These are phyloP conservation scores for Rhizopogon roseolus DNA, from an alignment of 768 basidiomycete genomes.

Conservation along the genomic window DNA sequence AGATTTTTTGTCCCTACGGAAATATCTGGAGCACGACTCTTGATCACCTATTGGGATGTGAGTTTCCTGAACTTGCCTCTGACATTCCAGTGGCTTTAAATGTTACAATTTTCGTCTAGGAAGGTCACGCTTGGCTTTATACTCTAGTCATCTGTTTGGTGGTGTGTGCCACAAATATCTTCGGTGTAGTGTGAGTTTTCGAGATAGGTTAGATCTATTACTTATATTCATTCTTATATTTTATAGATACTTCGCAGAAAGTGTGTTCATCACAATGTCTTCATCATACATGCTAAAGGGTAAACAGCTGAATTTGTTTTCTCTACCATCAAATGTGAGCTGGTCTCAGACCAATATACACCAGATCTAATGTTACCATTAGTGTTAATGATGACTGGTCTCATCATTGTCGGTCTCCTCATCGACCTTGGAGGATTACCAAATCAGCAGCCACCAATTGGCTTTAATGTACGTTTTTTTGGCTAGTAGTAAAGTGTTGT, in stretches of 20 bases:
- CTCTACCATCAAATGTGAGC: slow-evolving; percentile 57
- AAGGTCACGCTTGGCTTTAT: slow-evolving; percentile 48
- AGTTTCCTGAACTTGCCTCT: slow-evolving; percentile 8
- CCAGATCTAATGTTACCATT: background rate
- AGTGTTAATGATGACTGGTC: slow-evolving; percentile 57
- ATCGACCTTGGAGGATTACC: slow-evolving; percentile 65
- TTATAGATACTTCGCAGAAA: slow-evolving; percentile 59
- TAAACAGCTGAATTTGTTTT: slow-evolving; percentile 57
- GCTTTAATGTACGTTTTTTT: slow-evolving; percentile 47
- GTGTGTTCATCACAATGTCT: slow-evolving; percentile 21
- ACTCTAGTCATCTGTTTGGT: slow-evolving; percentile 51
- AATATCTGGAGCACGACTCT: slow-evolving; percentile 63
- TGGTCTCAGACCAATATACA: background rate
- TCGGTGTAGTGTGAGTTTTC: slow-evolving; percentile 51
- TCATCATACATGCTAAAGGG: background rate
- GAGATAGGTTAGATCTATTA: background rate
- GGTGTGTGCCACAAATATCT: slow-evolving; percentile 59
- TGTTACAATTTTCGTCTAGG: slow-evolving; percentile 28
- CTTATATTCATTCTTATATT: background rate
- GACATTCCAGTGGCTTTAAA: background rate
- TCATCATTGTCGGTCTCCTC: slow-evolving; percentile 59
- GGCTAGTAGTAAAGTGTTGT: background rate
- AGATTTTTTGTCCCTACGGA: slow-evolving; percentile 52
- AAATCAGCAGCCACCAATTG: slow-evolving; percentile 41
- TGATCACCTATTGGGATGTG: slow-evolving; percentile 78